Percentiles rank a stretch among this genome's conserved stretches.
Evolutionary conservation across 306 rosid genomes (phyloP).

Genomic region (Glycine latifolia): DNA sequence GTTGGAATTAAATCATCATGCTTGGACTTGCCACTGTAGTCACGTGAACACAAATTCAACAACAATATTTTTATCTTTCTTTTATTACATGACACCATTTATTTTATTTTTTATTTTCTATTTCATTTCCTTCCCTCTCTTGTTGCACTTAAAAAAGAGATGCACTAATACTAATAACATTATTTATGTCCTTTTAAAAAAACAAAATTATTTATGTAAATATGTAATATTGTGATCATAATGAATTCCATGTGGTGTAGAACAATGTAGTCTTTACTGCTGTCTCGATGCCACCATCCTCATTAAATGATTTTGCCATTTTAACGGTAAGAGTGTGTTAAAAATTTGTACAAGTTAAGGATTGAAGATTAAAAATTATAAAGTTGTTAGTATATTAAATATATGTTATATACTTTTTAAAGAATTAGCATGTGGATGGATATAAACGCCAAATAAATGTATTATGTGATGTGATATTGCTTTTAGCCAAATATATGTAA

Average conservation of each 20-base stretch:
- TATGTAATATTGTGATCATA: not conserved
- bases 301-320: not conserved
- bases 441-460: not conserved
- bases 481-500: not conserved
- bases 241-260: not conserved
- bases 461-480: not conserved
- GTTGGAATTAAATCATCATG: constrained; percentile 17
- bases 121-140: not conserved
- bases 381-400: not conserved
- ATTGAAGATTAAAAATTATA: not conserved
- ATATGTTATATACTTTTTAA: not conserved
- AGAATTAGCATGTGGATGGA: not conserved
- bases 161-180: not conserved
- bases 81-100: not conserved
- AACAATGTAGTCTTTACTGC: constrained; percentile 4
- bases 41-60: constrained; percentile 45
- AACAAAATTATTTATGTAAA: not conserved
- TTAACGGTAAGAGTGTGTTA: constrained; percentile 12
- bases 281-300: constrained; percentile 7
- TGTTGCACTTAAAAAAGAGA: not conserved
- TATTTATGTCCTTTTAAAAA: not conserved
- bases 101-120: not conserved
- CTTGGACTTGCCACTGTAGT: constrained; percentile 33
- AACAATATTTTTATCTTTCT: not conserved
- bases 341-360: not conserved